Conservation (phyloP, 768 basidiomycete genomes). For the Strobilomyces confusus region DNA sequence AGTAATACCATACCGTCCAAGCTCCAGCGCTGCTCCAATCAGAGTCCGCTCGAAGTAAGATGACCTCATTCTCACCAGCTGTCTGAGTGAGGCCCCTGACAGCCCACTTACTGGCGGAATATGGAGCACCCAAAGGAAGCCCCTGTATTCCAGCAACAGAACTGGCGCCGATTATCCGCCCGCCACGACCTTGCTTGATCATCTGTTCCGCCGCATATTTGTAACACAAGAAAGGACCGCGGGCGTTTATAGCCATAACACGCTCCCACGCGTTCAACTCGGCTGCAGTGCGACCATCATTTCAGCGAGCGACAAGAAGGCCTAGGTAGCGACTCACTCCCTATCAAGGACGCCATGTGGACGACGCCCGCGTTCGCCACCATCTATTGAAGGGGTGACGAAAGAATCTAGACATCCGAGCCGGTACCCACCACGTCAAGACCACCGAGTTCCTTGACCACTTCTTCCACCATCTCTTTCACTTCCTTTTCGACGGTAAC, state of each 20-base stretch:
- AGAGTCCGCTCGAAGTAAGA: not conserved
- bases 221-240: not conserved
- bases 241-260: not conserved
- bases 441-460: not conserved
- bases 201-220: not conserved
- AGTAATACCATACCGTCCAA: conserved; percentile 31
- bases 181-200: not conserved
- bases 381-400: not conserved
- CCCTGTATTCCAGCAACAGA: not conserved
- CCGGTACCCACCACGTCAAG: not conserved
- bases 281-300: not conserved
- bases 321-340: not conserved
- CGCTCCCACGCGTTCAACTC: not conserved
- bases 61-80: not conserved
- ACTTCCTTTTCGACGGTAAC: conserved; percentile 41
- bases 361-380: not conserved
- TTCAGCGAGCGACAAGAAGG: not conserved
- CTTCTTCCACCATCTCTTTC: conserved; percentile 5
- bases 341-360: not conserved
- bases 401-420: not conserved
- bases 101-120: not conserved
- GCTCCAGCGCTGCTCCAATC: conserved; percentile 20
- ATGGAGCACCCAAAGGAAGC: not conserved
- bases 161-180: not conserved
- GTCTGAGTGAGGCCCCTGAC: not conserved